These are phyloP conservation scores for Solioccasus polychromus DNA, from an alignment of 768 basidiomycete species.

Conservation along the genomic window DNA sequence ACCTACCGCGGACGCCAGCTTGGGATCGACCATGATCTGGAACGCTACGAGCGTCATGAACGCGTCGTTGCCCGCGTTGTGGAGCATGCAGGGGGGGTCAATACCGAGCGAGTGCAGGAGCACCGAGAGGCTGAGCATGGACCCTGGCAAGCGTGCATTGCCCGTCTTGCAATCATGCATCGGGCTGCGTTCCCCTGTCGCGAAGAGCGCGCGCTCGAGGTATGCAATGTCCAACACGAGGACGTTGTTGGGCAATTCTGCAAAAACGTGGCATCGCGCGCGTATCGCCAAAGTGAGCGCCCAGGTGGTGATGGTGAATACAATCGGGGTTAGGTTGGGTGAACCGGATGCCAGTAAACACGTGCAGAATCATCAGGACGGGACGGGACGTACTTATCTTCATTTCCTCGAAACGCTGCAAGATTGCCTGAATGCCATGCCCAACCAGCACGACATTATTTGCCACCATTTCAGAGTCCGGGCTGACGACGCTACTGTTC, in stretches of 20 bases:
- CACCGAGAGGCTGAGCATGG: constrained; percentile 60
- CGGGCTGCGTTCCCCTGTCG: constrained; percentile 49
- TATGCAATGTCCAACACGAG: constrained; percentile 63
- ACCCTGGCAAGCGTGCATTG: constrained; percentile 46
- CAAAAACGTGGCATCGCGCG: background rate
- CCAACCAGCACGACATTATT: constrained; percentile 73
- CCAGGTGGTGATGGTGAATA: too few species aligned
- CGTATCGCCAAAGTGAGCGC: too few species aligned
- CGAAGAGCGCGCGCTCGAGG: constrained; percentile 63
- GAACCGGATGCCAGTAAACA: background rate
- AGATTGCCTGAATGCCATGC: constrained; percentile 53
- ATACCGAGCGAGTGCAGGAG: constrained; percentile 58
- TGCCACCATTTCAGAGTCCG: constrained; percentile 68
- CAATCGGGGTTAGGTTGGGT: background rate
- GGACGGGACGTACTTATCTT: constrained; percentile 62
- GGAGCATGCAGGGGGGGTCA: constrained; percentile 39
- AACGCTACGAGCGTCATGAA: constrained; percentile 65
- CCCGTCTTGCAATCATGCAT: constrained; percentile 64
- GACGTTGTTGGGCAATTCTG: constrained; percentile 74
- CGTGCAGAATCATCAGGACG: constrained; percentile 25
- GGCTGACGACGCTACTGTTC: constrained; percentile 65
- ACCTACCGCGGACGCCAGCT: constrained; percentile 20
- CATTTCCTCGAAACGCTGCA: constrained; percentile 71
- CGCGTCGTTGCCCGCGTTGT: constrained; percentile 83
- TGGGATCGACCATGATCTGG: constrained; percentile 65